Evolutionary conservation across 352 stramenopile species (phyloP).

Genomic region (Globisporangium cystogenes): DNA sequence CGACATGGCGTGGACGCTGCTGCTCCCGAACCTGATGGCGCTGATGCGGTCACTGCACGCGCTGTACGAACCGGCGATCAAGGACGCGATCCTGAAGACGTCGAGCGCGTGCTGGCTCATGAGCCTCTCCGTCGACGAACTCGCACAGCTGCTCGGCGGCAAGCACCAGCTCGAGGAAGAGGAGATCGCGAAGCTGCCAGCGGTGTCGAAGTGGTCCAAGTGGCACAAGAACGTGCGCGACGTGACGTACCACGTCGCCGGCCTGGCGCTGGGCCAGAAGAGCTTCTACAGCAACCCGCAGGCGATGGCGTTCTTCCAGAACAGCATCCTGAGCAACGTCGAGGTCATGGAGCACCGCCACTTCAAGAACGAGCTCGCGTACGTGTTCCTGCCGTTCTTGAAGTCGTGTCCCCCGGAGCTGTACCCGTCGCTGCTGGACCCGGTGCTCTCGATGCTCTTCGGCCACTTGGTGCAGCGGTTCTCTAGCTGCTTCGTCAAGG

Average conservation of each 20-base stretch:
- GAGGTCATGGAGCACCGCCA: slow-evolving; percentile 71
- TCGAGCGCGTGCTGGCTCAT: slow-evolving; percentile 60
- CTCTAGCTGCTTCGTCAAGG: slow-evolving; percentile 28
- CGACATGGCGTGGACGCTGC: slow-evolving; percentile 47
- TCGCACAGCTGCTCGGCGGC: slow-evolving; percentile 65
- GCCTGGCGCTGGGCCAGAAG: slow-evolving; percentile 39
- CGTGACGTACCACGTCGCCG: slow-evolving; percentile 73
- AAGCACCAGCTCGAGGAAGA: slow-evolving; percentile 75
- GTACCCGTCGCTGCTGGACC: slow-evolving; percentile 56
- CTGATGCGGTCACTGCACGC: slow-evolving; percentile 58
- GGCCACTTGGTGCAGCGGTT: slow-evolving; percentile 56
- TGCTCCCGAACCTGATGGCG: slow-evolving; percentile 62
- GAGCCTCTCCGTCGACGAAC: slow-evolving; percentile 66
- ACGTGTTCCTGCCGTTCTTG: slow-evolving; percentile 65
- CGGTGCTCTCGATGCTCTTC: slow-evolving; percentile 46
- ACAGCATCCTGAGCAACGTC: slow-evolving; percentile 59
- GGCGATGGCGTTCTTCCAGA: slow-evolving; percentile 35
- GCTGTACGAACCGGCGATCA: slow-evolving; percentile 43
- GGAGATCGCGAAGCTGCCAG: slow-evolving; percentile 42
- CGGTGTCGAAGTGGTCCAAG: slow-evolving; percentile 55
- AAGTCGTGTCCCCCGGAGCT: slow-evolving; percentile 58
- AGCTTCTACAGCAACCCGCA: slow-evolving; percentile 54
- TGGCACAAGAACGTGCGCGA: slow-evolving; percentile 82
- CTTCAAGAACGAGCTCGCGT: slow-evolving; percentile 59
- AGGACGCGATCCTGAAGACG: slow-evolving; percentile 47